Conservation (phyloP, 805 yeast genomes). For the Osmozyma mogii region DNA sequence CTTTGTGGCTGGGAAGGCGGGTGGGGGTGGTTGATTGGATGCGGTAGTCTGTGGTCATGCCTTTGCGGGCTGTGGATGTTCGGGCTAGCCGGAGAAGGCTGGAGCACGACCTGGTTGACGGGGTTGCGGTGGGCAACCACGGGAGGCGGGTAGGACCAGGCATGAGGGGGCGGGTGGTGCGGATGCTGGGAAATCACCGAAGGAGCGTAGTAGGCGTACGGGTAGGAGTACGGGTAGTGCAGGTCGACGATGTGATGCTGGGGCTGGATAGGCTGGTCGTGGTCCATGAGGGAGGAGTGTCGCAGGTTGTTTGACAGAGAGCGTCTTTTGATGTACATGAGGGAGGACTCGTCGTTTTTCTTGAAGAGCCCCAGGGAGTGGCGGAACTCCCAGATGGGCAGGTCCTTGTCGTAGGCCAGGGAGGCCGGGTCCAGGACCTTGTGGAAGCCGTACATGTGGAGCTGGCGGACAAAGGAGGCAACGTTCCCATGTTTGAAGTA, state of each 20-base stretch:
- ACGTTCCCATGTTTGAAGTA: slow-evolving; percentile 93
- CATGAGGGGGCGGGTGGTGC: slow-evolving; percentile 1
- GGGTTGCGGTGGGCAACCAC: slow-evolving; percentile 2
- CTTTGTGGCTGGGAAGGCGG: slow-evolving; percentile 1
- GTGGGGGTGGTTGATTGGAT: not conserved
- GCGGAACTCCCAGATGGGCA: slow-evolving; percentile 48
- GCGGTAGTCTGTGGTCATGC: slow-evolving; percentile 1
- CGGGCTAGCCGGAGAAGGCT: not conserved
- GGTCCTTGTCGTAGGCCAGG: slow-evolving; percentile 12
- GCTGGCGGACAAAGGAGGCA: slow-evolving; percentile 85
- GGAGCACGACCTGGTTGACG: slow-evolving; percentile 1
- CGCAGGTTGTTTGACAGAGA: slow-evolving; percentile 29
- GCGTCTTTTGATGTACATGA: slow-evolving; percentile 42
- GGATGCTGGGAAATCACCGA: not conserved
- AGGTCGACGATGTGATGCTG: slow-evolving; percentile 2
- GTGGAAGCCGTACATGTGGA: slow-evolving; percentile 96
- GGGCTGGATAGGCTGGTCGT: slow-evolving; percentile 2
- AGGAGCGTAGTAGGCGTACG: not conserved
- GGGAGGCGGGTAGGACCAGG: slow-evolving; percentile 1
- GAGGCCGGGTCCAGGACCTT: slow-evolving; percentile 48
- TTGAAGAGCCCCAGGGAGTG: slow-evolving; percentile 44
- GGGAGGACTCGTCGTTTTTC: slow-evolving; percentile 38
- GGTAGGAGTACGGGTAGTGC: slow-evolving; percentile 1
- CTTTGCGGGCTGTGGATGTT: not conserved
- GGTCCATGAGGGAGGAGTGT: slow-evolving; percentile 5